Base-by-base conservation (phyloP, 2,329 filamentous ascomycete genomes). In the Arthrobotrys megalospora region DNA sequence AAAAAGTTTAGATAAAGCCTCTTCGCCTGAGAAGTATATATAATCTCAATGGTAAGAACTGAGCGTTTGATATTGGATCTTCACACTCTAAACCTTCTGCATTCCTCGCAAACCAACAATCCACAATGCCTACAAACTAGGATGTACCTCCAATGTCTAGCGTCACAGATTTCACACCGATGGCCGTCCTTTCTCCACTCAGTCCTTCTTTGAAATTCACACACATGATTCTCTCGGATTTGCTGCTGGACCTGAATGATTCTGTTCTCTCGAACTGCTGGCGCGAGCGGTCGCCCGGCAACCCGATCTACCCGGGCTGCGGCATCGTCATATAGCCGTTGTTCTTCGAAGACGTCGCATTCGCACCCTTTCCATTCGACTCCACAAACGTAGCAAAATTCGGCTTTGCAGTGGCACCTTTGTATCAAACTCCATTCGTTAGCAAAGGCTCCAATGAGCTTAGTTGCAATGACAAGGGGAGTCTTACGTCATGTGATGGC, bases 401-500 rank as follows among this genome's bases (percentile, higher is more conserved):
- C 66, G 3, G 66, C 50, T 65, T 70, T 70, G n/a, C 73, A 77
- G 19, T n/a, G 21, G 16, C 73, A 77, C 2, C 73, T 58, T 38
- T 58, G 36, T 66, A 43, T 62, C 19, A 6, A 41, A 2, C n/a
- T 10, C 14, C 36, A 38, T 38, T 28, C 24, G 24, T 19, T 50
- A 19, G 47, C 2, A 16, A 50, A 14, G 21, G 11, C n/a, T 28
- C 16, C 10, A 34, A 2, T 10, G 16, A 11, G 12, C 32, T 14
- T 28, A 32, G 11, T 38, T 38, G 8, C 8, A 38, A 12, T n/a
- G 19, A 32, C 47, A 24, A 47, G 21, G 1, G 16, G 16, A 55
- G 12, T 71, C 73, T 43, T 16, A 77, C 73, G 66, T 77, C 66
- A 77, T 77, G 63, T 77, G 73, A 63, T 71, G 50, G 34, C 73